A percentile compares a stretch with the other conserved stretches of the same genome.
Evolutionary conservation across 768 basidiomycete genomes (phyloP).

Genomic region (Leccinum uliginosum): DNA sequence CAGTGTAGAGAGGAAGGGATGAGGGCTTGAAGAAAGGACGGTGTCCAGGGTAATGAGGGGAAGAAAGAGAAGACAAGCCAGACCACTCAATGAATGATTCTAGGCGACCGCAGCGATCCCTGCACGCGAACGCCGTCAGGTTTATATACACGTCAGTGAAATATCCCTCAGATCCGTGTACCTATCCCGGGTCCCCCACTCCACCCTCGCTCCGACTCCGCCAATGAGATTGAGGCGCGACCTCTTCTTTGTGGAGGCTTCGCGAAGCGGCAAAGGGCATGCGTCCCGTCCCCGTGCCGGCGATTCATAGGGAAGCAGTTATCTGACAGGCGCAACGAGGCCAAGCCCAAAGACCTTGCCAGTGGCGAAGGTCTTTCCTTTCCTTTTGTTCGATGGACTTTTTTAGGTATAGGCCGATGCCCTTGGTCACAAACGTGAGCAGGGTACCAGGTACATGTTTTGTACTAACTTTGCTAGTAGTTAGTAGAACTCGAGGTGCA

Average conservation of each 20-base stretch:
- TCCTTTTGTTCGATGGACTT: not conserved
- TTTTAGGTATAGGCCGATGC: not conserved
- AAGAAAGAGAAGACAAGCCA: not conserved
- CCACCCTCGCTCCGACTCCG: no score
- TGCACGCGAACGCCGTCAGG: conserved; percentile 6
- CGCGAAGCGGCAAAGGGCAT: conserved; percentile 9
- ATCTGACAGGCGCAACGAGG: conserved; percentile 13
- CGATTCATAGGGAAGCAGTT: conserved; percentile 11
- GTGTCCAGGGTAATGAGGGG: not conserved
- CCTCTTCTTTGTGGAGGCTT: conserved; percentile 5
- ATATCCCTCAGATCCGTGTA: not conserved
- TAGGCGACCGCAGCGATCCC: not conserved
- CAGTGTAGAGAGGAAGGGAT: not conserved
- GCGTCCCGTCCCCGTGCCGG: not conserved
- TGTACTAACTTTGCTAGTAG: not conserved
- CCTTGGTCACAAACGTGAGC: not conserved
- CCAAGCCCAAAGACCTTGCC: not conserved
- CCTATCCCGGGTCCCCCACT: not conserved
- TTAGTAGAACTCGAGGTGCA: not conserved
- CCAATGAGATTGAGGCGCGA: conserved; percentile 18
- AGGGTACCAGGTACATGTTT: not conserved
- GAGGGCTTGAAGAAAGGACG: not conserved
- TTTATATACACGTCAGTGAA: conserved; percentile 15
- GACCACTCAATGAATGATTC: not conserved
- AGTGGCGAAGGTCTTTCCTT: no score